Evolutionary conservation across 148 eudicot species (phyloP).

Genomic region (Chenopodium album): DNA sequence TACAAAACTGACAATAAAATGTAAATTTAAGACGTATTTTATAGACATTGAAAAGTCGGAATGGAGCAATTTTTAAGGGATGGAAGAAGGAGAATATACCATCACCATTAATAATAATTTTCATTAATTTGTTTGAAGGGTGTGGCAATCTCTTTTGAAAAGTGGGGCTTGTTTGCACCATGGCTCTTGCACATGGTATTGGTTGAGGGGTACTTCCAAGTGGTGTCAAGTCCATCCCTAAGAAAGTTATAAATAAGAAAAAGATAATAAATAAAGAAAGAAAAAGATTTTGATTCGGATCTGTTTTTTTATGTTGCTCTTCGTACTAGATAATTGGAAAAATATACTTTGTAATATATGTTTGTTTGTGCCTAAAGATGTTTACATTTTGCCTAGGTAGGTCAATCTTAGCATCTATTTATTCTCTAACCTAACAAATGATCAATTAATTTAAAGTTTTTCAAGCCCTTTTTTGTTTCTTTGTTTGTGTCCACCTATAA

Average conservation of each 20-base stretch:
- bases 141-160: background rate
- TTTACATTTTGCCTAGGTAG: conserved; percentile 3
- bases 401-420: background rate
- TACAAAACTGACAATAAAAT: no score
- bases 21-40: no score
- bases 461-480: no score
- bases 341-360: conserved; percentile 12
- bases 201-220: conserved; percentile 6
- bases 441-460: no score
- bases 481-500: no score
- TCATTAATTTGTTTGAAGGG: background rate
- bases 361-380: conserved; percentile 11
- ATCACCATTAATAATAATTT: background rate
- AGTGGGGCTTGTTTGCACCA: conserved; percentile 20
- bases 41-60: no score
- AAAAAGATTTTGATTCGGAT: conserved; percentile 14
- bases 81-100: no score
- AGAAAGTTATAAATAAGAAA: background rate
- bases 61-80: no score
- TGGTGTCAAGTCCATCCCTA: conserved; percentile 16
- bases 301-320: conserved; percentile 1
- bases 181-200: conserved; percentile 19
- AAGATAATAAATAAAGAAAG: background rate
- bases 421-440: no score
- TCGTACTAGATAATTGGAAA: background rate